These are phyloP conservation scores for Phytophthora colocasiae DNA, from an alignment of 352 stramenopile genomes.

Conservation along the genomic window DNA sequence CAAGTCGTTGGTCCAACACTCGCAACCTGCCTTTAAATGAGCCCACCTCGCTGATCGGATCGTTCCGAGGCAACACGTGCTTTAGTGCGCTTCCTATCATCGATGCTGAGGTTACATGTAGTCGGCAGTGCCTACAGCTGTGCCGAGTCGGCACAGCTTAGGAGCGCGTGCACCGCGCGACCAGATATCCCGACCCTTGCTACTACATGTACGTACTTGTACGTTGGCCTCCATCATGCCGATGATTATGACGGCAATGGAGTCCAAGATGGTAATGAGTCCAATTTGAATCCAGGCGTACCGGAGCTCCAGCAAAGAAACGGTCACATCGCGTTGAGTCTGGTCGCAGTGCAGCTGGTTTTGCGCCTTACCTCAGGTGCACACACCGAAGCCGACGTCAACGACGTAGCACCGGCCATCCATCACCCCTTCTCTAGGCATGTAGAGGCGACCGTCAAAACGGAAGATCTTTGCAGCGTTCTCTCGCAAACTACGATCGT, in stretches of 20 bases:
- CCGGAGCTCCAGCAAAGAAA: slow-evolving; percentile 3
- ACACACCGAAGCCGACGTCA: too few species aligned
- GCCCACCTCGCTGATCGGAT: not conserved
- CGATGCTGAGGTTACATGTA: not conserved
- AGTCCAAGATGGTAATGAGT: too few species aligned
- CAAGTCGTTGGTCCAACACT: not conserved
- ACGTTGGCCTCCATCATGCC: too few species aligned
- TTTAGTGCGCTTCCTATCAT: slow-evolving; percentile 17
- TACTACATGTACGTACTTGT: too few species aligned
- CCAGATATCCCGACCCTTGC: slow-evolving; percentile 5
- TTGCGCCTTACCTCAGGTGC: slow-evolving; percentile 1
- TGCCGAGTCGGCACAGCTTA: not conserved
- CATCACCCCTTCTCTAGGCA: slow-evolving; percentile 1
- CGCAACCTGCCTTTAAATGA: too few species aligned
- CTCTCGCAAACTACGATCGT: not conserved
- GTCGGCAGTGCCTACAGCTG: too few species aligned
- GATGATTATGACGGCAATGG: too few species aligned
- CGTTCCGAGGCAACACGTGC: slow-evolving; percentile 2
- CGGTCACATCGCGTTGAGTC: slow-evolving; percentile 11
- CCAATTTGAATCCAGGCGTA: too few species aligned
- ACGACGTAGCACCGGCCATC: not conserved
- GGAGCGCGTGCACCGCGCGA: not conserved
- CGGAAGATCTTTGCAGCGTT: not conserved
- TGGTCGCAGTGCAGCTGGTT: slow-evolving; percentile 13
- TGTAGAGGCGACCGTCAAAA: slow-evolving; percentile 14